Percentiles rank a stretch among this genome's conserved stretches.
Conservation (phyloP, 306 rosid species). For the Senna siamea region DNA sequence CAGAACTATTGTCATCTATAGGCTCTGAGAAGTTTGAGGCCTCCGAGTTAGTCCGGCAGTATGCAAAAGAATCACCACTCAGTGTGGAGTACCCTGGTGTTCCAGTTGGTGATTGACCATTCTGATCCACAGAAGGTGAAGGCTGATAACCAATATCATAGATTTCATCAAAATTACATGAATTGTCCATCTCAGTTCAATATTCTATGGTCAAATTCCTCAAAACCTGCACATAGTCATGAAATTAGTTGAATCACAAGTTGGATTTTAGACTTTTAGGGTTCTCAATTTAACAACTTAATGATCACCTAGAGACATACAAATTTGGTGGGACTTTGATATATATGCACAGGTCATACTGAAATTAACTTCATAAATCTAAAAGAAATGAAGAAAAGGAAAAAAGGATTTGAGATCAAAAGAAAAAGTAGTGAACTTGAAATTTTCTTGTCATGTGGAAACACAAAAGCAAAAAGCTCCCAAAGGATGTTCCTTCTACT, state of each 20-base stretch:
- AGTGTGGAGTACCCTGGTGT: conserved; percentile 59
- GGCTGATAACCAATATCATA: conserved; percentile 68
- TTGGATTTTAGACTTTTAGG: conserved; percentile 20
- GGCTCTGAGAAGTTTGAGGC: conserved; percentile 73
- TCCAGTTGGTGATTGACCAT: conserved; percentile 62
- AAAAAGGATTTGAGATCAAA: no score
- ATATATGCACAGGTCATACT: conserved; percentile 22
- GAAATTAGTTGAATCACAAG: conserved; percentile 22
- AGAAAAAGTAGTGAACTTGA: conserved; percentile 39
- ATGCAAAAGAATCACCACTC: conserved; percentile 67
- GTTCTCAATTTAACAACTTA: conserved; percentile 38
- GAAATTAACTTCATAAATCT: conserved; percentile 6
- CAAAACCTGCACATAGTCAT: conserved; percentile 63
- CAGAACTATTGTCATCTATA: conserved; percentile 58
- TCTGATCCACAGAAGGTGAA: conserved; percentile 72
- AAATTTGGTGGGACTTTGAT: conserved; percentile 32
- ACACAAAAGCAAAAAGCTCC: conserved; percentile 65
- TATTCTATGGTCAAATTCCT: conserved; percentile 34
- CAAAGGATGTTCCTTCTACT: conserved; percentile 51
- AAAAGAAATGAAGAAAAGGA: not conserved
- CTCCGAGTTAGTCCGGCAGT: conserved; percentile 67
- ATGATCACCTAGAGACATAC: conserved; percentile 34
- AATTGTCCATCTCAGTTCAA: conserved; percentile 56
- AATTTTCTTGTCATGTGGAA: conserved; percentile 37
- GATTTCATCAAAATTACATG: conserved; percentile 56